These are phyloP conservation scores for Aspergillus sp. DNA, from an alignment of 2,329 filamentous ascomycete species.

Conservation along the genomic window DNA sequence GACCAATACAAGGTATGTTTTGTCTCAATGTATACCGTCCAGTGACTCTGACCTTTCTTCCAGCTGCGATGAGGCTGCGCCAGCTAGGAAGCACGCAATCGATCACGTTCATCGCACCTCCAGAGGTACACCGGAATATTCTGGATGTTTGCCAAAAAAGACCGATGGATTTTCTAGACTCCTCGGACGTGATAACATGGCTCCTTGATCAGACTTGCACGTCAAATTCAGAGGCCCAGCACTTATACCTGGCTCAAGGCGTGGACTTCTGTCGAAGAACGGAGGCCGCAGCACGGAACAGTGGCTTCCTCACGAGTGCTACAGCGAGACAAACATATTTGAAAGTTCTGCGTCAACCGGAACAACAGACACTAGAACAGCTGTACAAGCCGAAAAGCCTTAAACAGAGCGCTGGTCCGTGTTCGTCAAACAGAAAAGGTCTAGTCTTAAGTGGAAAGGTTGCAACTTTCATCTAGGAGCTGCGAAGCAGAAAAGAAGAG, in stretches of 20 bases:
- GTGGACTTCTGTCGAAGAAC: constrained; percentile 59
- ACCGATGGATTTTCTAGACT: constrained; percentile 36
- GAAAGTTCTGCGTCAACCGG: constrained; percentile 48
- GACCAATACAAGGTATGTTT: constrained; percentile 60
- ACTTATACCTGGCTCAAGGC: constrained; percentile 61
- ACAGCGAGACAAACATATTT: constrained; percentile 44
- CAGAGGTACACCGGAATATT: constrained; percentile 63
- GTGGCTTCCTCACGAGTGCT: constrained; percentile 40
- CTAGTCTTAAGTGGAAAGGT: constrained; percentile 25
- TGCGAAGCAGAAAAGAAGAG: constrained; percentile 30
- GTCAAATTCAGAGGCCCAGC: constrained; percentile 58
- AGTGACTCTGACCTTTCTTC: background rate
- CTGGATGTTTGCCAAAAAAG: constrained; percentile 45
- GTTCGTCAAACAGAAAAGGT: background rate
- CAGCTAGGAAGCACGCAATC: constrained; percentile 59
- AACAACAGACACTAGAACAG: constrained; percentile 58
- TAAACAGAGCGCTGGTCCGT: background rate
- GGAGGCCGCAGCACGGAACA: constrained; percentile 48
- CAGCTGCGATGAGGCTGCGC: constrained; percentile 65
- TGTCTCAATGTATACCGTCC: background rate
- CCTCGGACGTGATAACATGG: constrained; percentile 59
- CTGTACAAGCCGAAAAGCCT: constrained; percentile 51
- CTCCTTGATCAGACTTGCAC: constrained; percentile 64
- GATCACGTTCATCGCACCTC: constrained; percentile 54
- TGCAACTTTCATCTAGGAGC: constrained; percentile 30